Percentiles rank a stretch among this genome's conserved stretches.
Conservation (phyloP, 495 filamentous ascomycete genomes). For the Durotheca rogersii region DNA sequence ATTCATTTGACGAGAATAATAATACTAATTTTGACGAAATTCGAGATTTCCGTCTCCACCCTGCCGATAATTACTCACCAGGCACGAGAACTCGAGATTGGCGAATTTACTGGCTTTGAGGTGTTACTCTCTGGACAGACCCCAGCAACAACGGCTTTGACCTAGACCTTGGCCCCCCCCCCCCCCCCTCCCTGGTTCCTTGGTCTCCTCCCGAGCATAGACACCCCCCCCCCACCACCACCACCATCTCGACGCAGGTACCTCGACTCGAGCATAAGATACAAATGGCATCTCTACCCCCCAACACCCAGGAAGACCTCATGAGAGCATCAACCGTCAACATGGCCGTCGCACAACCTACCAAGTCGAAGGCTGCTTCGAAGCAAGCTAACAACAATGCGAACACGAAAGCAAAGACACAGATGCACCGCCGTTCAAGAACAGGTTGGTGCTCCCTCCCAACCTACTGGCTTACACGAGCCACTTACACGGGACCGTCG, state of each 20-base stretch:
- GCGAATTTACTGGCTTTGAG: conserved; percentile 31
- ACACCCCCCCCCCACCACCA: conserved; percentile 44
- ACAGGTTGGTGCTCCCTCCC: conserved; percentile 70
- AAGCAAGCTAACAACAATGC: conserved; percentile 53
- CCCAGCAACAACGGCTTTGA: conserved; percentile 38
- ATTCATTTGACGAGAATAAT: conserved; percentile 48
- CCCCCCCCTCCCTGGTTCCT: too few relatives aligned
- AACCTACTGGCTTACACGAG: too few relatives aligned
- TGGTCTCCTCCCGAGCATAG: conserved; percentile 43
- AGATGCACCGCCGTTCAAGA: conserved; percentile 89
- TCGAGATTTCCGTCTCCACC: conserved; percentile 20
- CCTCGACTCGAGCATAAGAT: conserved; percentile 42
- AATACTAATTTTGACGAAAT: conserved; percentile 45
- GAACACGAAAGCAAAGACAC: conserved; percentile 63
- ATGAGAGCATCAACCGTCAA: conserved; percentile 56
- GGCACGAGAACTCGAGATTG: conserved; percentile 32
- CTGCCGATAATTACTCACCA: conserved; percentile 30
- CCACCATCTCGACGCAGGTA: conserved; percentile 46
- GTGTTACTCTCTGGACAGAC: conserved; percentile 27
- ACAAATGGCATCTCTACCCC: conserved; percentile 64
- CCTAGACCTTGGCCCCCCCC: conserved; percentile 43
- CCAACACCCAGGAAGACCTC: conserved; percentile 52
- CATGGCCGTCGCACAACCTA: conserved; percentile 57
- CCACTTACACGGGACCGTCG: conserved; percentile 22
- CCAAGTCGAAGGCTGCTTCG: conserved; percentile 55